Conservation (phyloP, 2,329 filamentous ascomycete species). For the Hypoxylon sp. region DNA sequence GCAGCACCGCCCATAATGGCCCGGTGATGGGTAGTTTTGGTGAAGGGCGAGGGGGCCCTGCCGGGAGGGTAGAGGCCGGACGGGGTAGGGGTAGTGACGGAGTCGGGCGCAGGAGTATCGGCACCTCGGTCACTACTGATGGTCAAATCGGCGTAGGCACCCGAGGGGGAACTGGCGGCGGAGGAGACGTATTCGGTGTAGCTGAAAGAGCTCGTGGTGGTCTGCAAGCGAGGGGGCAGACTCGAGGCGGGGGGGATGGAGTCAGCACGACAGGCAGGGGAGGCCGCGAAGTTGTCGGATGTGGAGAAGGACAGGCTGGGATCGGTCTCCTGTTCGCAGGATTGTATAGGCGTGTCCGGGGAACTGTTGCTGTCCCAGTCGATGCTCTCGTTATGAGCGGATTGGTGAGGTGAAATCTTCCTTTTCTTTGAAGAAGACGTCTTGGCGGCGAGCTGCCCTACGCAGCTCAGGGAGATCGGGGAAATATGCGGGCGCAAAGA, state of each 20-base stretch:
- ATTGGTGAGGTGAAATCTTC: constrained; percentile 68
- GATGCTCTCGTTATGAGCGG: constrained; percentile 56
- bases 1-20: constrained; percentile 71
- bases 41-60: constrained; percentile 65
- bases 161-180: constrained; percentile 68
- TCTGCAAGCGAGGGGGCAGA: constrained; percentile 65
- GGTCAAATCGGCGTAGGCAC: constrained; percentile 68
- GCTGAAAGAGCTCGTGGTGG: constrained; percentile 56
- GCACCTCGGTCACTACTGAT: constrained; percentile 66
- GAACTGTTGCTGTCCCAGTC: constrained; percentile 47
- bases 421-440: constrained; percentile 81
- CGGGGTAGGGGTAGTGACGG: constrained; percentile 56
- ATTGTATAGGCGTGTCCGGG: constrained; percentile 63
- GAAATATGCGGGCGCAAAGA: not conserved
- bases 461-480: constrained; percentile 64
- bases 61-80: constrained; percentile 47
- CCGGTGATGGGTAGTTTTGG: constrained; percentile 61
- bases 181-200: constrained; percentile 65
- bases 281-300: constrained; percentile 54
- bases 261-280: constrained; percentile 50
- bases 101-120: constrained; percentile 57
- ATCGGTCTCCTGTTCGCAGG: constrained; percentile 64
- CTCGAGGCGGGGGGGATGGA: constrained; percentile 60
- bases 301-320: constrained; percentile 64
- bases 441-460: constrained; percentile 74